Evolutionary conservation across 306 rosid genomes (phyloP).

Genomic region (Cucumis melo): DNA sequence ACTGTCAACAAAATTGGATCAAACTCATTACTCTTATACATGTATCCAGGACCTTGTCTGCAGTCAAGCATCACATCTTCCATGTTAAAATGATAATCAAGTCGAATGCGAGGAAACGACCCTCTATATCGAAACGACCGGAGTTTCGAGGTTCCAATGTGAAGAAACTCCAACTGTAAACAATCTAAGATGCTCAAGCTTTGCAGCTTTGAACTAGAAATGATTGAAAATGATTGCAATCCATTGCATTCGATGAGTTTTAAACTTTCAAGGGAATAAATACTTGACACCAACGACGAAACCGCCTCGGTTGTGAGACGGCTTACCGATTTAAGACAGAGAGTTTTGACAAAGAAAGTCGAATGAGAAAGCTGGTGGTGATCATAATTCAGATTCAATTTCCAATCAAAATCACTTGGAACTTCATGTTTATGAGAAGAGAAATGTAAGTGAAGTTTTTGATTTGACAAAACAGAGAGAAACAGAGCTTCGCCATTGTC

Average conservation of each 20-base stretch:
- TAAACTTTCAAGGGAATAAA: slow-evolving; percentile 45
- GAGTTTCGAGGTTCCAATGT: slow-evolving; percentile 41
- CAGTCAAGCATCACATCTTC: slow-evolving; percentile 58
- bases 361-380: slow-evolving; percentile 18
- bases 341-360: slow-evolving; percentile 37
- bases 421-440: slow-evolving; percentile 21
- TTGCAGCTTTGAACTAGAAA: slow-evolving; percentile 27
- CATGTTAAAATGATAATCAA: slow-evolving; percentile 53
- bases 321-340: slow-evolving; percentile 46
- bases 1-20: slow-evolving; percentile 54
- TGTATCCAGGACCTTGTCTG: slow-evolving; percentile 31
- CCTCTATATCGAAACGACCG: slow-evolving; percentile 37
- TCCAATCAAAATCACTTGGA: slow-evolving; percentile 23
- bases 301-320: slow-evolving; percentile 27
- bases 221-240: slow-evolving; percentile 35
- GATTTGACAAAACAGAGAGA: slow-evolving; percentile 35
- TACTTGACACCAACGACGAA: slow-evolving; percentile 34
- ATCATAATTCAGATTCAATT: slow-evolving; percentile 17
- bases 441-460: slow-evolving; percentile 46
- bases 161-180: slow-evolving; percentile 31
- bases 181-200: slow-evolving; percentile 49
- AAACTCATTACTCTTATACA: slow-evolving; percentile 32
- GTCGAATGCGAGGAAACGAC: slow-evolving; percentile 37
- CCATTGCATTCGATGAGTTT: slow-evolving; percentile 42
- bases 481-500: slow-evolving; percentile 18